Evolutionary conservation across 2,329 filamentous ascomycete species (phyloP).

Genomic region (Diplodia intermedia): DNA sequence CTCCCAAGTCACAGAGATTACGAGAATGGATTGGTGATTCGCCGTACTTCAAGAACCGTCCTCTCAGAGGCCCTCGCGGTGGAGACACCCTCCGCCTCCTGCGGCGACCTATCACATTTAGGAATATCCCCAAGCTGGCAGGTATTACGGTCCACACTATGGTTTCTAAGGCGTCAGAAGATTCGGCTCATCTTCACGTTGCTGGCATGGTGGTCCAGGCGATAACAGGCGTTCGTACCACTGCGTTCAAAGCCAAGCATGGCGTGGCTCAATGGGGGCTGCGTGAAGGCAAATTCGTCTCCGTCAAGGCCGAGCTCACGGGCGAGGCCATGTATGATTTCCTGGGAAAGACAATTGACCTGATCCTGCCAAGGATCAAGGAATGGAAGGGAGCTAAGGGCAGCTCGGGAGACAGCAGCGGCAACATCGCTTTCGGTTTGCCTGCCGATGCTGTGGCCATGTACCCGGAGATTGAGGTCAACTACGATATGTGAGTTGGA

Average conservation of each 20-base stretch:
- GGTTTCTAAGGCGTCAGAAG: constrained; percentile 70
- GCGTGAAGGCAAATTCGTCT: constrained; percentile 71
- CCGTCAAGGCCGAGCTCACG: constrained; percentile 77
- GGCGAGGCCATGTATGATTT: constrained; percentile 90
- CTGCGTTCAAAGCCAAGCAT: constrained; percentile 71
- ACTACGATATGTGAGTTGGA: constrained; percentile 81
- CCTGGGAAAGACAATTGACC: constrained; percentile 84
- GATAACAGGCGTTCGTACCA: constrained; percentile 78
- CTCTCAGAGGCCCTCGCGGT: constrained; percentile 83
- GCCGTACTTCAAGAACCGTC: constrained; percentile 92
- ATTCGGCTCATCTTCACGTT: constrained; percentile 78
- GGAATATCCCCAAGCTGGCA: constrained; percentile 82
- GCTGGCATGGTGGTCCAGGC: constrained; percentile 84
- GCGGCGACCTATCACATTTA: constrained; percentile 73
- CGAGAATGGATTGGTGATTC: constrained; percentile 88
- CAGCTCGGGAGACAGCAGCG: constrained; percentile 81
- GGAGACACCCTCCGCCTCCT: constrained; percentile 73
- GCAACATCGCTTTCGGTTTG: constrained; percentile 86
- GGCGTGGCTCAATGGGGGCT: constrained; percentile 80
- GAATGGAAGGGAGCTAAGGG: constrained; percentile 86
- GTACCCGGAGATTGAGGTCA: constrained; percentile 94
- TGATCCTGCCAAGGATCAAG: constrained; percentile 94
- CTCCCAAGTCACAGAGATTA: constrained; percentile 69
- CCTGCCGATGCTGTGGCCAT: constrained; percentile 75
- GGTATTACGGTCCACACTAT: constrained; percentile 82